These are phyloP conservation scores for Kluyveromyces sp. DNA, from an alignment of 1,139 yeast species.

Conservation along the genomic window DNA sequence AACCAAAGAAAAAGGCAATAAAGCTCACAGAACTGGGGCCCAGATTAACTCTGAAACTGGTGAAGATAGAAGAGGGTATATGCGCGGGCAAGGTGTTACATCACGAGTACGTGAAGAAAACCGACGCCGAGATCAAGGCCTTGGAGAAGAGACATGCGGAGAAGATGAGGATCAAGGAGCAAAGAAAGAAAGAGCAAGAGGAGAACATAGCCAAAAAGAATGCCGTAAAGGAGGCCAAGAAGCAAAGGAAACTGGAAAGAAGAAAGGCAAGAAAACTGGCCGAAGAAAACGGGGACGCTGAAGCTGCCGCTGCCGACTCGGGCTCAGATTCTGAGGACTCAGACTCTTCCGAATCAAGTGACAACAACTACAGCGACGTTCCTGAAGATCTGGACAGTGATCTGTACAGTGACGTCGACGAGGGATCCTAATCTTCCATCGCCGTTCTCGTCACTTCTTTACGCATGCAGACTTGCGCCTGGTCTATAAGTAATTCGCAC, in stretches of 20 bases:
- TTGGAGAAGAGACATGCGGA: slow-evolving; percentile 64
- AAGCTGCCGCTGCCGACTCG: slow-evolving; percentile 17
- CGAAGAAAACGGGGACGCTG: slow-evolving; percentile 19
- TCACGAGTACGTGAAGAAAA: slow-evolving; percentile 63
- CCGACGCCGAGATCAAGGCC: slow-evolving; percentile 50
- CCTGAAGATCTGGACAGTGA: slow-evolving; percentile 40
- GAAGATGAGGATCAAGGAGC: slow-evolving; percentile 55
- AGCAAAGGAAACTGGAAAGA: slow-evolving; percentile 62
- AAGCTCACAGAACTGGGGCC: slow-evolving; percentile 94
- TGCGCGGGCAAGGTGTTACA: slow-evolving; percentile 80
- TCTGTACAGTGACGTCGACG: slow-evolving; percentile 37
- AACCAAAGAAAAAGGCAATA: slow-evolving; percentile 70
- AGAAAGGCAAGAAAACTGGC: slow-evolving; percentile 36
- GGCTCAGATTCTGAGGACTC: slow-evolving; percentile 13
- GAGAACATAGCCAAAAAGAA: slow-evolving; percentile 73
- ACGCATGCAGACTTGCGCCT: neutral
- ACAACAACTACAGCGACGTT: slow-evolving; percentile 32
- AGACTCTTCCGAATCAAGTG: slow-evolving; percentile 20
- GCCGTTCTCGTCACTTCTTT: no score
- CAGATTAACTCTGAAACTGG: slow-evolving; percentile 63
- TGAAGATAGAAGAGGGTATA: slow-evolving; percentile 90
- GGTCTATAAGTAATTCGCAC: neutral
- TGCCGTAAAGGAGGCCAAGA: slow-evolving; percentile 65
- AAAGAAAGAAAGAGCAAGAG: slow-evolving; percentile 72
- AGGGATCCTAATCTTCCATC: slow-evolving; percentile 1